phyloP scores from a whole-genome alignment of 768 basidiomycete species.

The Tylopilus plumbeoviolaceoides region DNA sequence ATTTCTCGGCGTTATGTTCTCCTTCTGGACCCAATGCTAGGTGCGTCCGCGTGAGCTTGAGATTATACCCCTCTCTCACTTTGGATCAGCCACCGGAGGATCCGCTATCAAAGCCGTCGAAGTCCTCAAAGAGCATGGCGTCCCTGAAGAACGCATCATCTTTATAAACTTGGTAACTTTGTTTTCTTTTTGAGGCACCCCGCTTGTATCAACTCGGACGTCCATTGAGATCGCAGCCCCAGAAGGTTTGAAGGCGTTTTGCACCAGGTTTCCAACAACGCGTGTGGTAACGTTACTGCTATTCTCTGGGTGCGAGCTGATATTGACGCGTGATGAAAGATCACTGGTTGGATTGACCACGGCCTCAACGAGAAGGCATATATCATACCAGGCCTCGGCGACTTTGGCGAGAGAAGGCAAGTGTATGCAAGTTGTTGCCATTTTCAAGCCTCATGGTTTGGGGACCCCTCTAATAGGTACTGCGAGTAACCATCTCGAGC shows the following conservation, averaged over 20 bases:
- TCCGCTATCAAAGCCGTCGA: conserved; percentile 98
- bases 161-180: conserved; percentile 82
- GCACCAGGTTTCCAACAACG: conserved; percentile 65
- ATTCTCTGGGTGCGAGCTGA: not conserved
- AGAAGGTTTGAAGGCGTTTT: conserved; percentile 83
- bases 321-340: conserved; percentile 39
- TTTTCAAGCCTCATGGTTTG: not conserved
- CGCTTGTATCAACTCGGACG: not conserved
- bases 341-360: conserved; percentile 94
- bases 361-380: conserved; percentile 89
- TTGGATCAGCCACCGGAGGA: conserved; percentile 76
- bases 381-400: conserved; percentile 93
- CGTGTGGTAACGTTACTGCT: conserved; percentile 58
- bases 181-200: not conserved
- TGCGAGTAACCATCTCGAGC: conserved; percentile 14
- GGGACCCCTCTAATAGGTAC: conserved; percentile 17
- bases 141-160: conserved; percentile 91
- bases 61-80: not conserved
- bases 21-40: conserved; percentile 96
- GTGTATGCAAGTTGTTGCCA: not conserved
- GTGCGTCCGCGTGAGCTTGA: conserved; percentile 38
- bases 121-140: conserved; percentile 85
- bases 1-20: conserved; percentile 89
- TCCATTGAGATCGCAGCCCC: conserved; percentile 73
- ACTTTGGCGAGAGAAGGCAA: conserved; percentile 89